Base-by-base conservation (phyloP, 352 stramenopile genomes). In the Phytopythium cucurbitacearum region DNA sequence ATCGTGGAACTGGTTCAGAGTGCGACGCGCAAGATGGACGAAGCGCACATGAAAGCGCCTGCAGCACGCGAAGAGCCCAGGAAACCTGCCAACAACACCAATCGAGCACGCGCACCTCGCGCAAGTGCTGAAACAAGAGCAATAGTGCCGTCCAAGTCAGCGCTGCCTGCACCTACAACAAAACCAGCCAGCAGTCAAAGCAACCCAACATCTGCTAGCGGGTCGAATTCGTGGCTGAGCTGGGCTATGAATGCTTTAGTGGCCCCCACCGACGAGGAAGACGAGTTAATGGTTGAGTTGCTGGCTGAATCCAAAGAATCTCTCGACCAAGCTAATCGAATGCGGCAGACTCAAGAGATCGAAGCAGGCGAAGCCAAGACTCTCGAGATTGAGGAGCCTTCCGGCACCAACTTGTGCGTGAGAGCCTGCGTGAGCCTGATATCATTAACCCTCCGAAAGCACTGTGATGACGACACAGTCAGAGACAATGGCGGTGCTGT, bases 231-330 rank as follows among this genome's bases (percentile, higher is more conserved):
- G 0, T 91, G 80, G 80, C 66, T 91, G 33, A 64, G 72, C 5
- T 91, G 78, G 81, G 81, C 76, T 7, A 87, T 91, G 64, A 86
- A 77, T 38, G 66, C 68, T 32, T 51, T 91, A 12, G 67, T 71
- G 33, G 65, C 64, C 11, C 57, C 43, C 50, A 67, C 86, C n/a
- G 77, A 80, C 32, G 61, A 79, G 52, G 78, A 89, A 46, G 80
- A 91, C 43, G 74, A 83, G 13, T 62, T 91, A 38, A 70, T 87
- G 16, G 73, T 74, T 7, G 80, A 88, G 54, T 67, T 89, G 13
- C 76, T 91, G 12, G 74, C 73, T 4, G 80, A 89, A 64, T 85
- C 76, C 21, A 84, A 73, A 59, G 63, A 69, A 32, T 73, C 69
- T 35, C 57, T 91, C 33, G 48, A 67, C 5, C 73, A 73, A 50